phyloP scores from a whole-genome alignment of 192 early-diverging fungal species.

The Coemansia guatemalensis region DNA sequence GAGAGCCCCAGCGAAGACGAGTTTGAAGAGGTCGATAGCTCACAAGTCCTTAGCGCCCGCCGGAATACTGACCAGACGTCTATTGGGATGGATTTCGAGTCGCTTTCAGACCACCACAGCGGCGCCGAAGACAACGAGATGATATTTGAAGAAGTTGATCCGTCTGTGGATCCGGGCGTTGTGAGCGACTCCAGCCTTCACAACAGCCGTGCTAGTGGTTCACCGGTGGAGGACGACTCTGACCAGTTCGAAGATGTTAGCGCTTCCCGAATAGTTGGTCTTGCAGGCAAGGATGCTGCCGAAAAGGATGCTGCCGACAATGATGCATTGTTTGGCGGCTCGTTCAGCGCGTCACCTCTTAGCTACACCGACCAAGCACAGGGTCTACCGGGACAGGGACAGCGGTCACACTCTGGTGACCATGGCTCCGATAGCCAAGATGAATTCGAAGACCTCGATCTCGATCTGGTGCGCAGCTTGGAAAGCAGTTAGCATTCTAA shows the following conservation, averaged over 20 bases:
- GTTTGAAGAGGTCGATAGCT: slow-evolving; percentile 44
- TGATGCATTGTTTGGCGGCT: slow-evolving; percentile 34
- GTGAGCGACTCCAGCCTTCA: slow-evolving; percentile 5
- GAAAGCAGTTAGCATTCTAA: slow-evolving; percentile 14
- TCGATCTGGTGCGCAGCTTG: slow-evolving; percentile 36
- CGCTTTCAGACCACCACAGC: slow-evolving; percentile 14
- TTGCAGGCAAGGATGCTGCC: not conserved
- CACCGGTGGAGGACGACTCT: slow-evolving; percentile 26
- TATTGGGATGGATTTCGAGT: slow-evolving; percentile 7
- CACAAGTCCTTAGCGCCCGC: slow-evolving; percentile 19
- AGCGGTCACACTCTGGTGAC: not conserved
- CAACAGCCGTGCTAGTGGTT: slow-evolving; percentile 4
- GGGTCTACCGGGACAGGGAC: slow-evolving; percentile 1
- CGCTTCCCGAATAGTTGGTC: slow-evolving; percentile 4
- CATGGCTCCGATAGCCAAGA: slow-evolving; percentile 18
- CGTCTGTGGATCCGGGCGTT: slow-evolving; percentile 14
- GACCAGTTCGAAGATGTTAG: slow-evolving; percentile 48
- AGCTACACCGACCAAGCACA: slow-evolving; percentile 4
- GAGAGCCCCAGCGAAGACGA: slow-evolving; percentile 41
- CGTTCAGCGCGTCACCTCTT: slow-evolving; percentile 18
- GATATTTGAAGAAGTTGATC: slow-evolving; percentile 43
- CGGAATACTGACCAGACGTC: not conserved
- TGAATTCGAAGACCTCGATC: slow-evolving; percentile 47
- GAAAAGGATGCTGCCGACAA: slow-evolving; percentile 13
- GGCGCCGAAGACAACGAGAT: slow-evolving; percentile 33